phyloP scores from a whole-genome alignment of 2,329 filamentous ascomycete species.

The Fusarium haematococcum region DNA sequence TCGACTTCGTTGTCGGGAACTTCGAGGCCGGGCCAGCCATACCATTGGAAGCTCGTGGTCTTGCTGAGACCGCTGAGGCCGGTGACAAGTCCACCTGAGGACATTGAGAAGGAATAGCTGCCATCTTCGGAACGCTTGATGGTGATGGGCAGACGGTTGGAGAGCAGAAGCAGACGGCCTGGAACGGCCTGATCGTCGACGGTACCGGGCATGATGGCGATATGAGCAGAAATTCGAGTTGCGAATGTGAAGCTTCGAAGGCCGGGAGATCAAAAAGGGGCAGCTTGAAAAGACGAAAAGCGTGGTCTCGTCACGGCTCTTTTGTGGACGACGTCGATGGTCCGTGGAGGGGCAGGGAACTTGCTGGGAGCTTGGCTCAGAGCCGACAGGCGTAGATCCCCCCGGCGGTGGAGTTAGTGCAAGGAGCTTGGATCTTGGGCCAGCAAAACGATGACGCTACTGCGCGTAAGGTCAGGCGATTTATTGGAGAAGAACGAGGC shows the following conservation, averaged over 20 bases:
- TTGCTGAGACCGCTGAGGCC: conserved; percentile 92
- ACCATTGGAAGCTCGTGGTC: conserved; percentile 96
- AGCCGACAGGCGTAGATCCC: conserved; percentile 41
- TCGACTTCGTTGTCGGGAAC: conserved; percentile 86
- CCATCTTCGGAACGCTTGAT: conserved; percentile 95
- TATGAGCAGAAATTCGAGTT: background rate
- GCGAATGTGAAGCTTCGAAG: background rate
- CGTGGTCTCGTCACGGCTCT: conserved; percentile 32
- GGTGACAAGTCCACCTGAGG: conserved; percentile 93
- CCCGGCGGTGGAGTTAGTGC: conserved; percentile 44
- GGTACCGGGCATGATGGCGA: conserved; percentile 51
- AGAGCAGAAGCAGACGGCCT: conserved; percentile 82
- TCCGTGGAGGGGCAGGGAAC: conserved; percentile 45
- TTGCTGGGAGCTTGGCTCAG: conserved; percentile 34
- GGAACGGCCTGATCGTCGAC: conserved; percentile 51
- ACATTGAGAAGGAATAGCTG: conserved; percentile 95
- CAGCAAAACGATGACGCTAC: conserved; percentile 45
- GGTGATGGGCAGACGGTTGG: conserved; percentile 95
- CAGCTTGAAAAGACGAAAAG: conserved; percentile 10
- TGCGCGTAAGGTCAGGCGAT: conserved; percentile 43
- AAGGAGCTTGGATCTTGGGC: conserved; percentile 39
- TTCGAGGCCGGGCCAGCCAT: conserved; percentile 96
- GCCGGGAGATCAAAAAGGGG: conserved; percentile 4
- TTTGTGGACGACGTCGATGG: conserved; percentile 34
- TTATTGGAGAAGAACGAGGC: conserved; percentile 40